Conservation (phyloP, 2,329 filamentous ascomycete genomes). For the Phialophora chinensis region DNA sequence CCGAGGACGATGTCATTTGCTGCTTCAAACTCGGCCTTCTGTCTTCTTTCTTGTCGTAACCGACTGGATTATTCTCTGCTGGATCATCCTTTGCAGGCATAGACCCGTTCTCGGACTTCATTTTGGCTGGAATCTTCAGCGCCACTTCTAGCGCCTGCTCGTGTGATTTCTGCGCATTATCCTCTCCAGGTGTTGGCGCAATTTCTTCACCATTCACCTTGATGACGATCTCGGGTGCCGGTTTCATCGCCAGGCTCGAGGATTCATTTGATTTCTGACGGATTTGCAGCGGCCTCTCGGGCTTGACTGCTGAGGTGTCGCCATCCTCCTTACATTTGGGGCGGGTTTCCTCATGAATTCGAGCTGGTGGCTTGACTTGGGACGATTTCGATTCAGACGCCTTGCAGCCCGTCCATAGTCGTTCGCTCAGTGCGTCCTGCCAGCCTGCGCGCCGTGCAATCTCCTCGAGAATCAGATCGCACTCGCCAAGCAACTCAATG, state of each 20-base stretch:
- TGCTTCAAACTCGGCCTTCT: not conserved
- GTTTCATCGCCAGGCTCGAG: not conserved
- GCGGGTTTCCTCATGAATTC: not conserved
- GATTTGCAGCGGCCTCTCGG: constrained; percentile 18
- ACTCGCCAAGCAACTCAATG: constrained; percentile 93
- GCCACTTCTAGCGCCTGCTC: not conserved
- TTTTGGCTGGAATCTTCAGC: not conserved
- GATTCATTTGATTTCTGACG: constrained; percentile 19
- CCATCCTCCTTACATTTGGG: not conserved
- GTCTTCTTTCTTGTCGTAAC: constrained; percentile 3
- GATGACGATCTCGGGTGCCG: constrained; percentile 7
- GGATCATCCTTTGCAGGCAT: not conserved
- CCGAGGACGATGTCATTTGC: constrained; percentile 2
- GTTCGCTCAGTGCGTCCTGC: constrained; percentile 47
- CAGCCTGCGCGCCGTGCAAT: constrained; percentile 82
- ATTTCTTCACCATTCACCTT: constrained; percentile 23
- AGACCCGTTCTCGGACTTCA: not conserved
- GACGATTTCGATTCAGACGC: not conserved
- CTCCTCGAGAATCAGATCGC: constrained; percentile 87
- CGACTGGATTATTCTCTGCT: not conserved
- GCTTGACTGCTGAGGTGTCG: constrained; percentile 7
- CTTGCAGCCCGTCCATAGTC: constrained; percentile 26
- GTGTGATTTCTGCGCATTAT: not conserved
- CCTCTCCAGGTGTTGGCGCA: not conserved
- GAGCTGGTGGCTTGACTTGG: not conserved